These are phyloP conservation scores for Nyssa sinensis DNA, from an alignment of 148 eudicot genomes.

Conservation along the genomic window DNA sequence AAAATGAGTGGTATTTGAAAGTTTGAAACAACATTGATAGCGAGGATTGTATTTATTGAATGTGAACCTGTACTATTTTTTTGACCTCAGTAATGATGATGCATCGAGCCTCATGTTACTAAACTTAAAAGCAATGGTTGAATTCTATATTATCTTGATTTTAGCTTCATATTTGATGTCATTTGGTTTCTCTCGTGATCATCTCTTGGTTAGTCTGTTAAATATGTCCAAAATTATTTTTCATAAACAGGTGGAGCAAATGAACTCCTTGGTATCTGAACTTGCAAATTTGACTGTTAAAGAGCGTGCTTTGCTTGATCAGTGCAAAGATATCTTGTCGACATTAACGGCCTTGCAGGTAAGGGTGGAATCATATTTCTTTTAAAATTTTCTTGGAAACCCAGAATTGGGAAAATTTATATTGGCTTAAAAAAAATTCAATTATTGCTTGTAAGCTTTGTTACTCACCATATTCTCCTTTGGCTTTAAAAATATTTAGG, in stretches of 20 bases:
- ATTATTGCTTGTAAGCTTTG: too few relatives aligned
- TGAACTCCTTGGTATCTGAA: slow-evolving; percentile 49
- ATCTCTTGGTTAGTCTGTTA: too few relatives aligned
- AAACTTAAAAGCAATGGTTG: not conserved
- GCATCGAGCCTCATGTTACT: too few relatives aligned
- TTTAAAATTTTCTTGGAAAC: not conserved
- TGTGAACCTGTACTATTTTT: too few relatives aligned
- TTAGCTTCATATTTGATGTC: not conserved
- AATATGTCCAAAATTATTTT: not conserved
- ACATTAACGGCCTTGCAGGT: slow-evolving; percentile 68
- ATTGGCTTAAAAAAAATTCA: too few relatives aligned
- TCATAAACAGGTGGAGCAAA: slow-evolving; percentile 57
- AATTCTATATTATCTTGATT: not conserved
- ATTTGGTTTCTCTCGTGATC: not conserved
- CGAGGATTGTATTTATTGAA: too few relatives aligned
- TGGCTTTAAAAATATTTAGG: too few relatives aligned
- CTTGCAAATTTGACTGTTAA: slow-evolving; percentile 40
- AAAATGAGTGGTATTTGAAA: too few relatives aligned
- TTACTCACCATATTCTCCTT: too few relatives aligned
- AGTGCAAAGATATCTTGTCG: slow-evolving; percentile 65
- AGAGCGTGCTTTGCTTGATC: slow-evolving; percentile 52
- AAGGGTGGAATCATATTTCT: slow-evolving; percentile 3
- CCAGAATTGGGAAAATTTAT: too few relatives aligned
- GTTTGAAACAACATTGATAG: too few relatives aligned
- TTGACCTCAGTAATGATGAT: too few relatives aligned